A percentile compares a stretch with the other conserved stretches of the same genome.
Evolutionary conservation across 2,329 filamentous ascomycete genomes (phyloP).

Genomic region (Exophiala sideris): DNA sequence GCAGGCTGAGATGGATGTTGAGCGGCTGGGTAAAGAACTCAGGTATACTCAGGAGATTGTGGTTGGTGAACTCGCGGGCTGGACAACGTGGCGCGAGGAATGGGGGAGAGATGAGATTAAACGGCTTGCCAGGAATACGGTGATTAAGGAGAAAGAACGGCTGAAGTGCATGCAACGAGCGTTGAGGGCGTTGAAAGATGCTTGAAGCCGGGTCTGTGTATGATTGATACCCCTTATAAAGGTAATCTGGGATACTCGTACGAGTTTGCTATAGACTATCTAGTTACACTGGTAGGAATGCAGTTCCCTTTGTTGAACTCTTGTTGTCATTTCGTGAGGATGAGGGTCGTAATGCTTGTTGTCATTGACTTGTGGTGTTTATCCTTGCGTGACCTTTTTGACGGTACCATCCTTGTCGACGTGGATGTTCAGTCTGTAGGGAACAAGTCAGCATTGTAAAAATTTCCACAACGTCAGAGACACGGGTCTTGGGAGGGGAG

Average conservation of each 20-base stretch:
- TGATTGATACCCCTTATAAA: background rate
- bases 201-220: background rate
- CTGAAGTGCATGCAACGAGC: conserved; percentile 78
- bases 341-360: background rate
- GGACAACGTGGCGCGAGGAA: conserved; percentile 83
- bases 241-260: background rate
- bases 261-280: background rate
- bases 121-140: conserved; percentile 72
- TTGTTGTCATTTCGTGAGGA: background rate
- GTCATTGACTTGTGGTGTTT: background rate
- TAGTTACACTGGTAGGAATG: background rate
- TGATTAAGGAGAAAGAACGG: conserved; percentile 74
- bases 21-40: conserved; percentile 74
- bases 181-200: conserved; percentile 56
- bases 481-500: background rate
- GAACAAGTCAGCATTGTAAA: background rate
- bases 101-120: conserved; percentile 71
- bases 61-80: conserved; percentile 84
- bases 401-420: conserved; percentile 43
- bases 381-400: conserved; percentile 37
- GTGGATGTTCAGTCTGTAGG: conserved; percentile 43
- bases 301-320: background rate
- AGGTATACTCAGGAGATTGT: conserved; percentile 92
- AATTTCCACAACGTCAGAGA: no score
- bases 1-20: conserved; percentile 66